A percentile compares a stretch with the other conserved stretches of the same genome.
Evolutionary conservation across 2,329 filamentous ascomycete genomes (phyloP).

Genomic region (Xylaria sp.): DNA sequence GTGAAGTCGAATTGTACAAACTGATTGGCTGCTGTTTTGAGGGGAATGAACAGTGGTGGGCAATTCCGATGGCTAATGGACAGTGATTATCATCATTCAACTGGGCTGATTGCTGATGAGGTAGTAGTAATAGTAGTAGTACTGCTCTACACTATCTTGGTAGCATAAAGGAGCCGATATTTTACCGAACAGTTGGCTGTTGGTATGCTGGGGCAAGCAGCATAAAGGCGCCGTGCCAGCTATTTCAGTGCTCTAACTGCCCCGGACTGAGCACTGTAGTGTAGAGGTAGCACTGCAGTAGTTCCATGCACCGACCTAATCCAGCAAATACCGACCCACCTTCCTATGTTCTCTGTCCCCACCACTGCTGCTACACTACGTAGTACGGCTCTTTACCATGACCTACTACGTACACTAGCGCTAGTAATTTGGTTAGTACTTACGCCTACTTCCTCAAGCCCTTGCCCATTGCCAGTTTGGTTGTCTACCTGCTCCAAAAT

Average conservation of each 20-base stretch:
- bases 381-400: background rate
- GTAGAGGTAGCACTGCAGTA: constrained; percentile 25
- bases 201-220: background rate
- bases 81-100: constrained; percentile 19
- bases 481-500: constrained; percentile 7
- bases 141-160: background rate
- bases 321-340: constrained; percentile 4
- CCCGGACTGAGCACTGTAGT: constrained; percentile 17
- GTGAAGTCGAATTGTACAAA: background rate
- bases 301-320: constrained; percentile 22
- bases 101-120: constrained; percentile 3
- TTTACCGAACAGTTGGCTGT: constrained; percentile 20
- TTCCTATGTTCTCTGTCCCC: constrained; percentile 20
- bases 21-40: constrained; percentile 1
- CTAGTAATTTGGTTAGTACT: background rate
- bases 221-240: background rate
- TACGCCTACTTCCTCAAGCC: too few species aligned
- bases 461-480: background rate
- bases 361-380: constrained; percentile 10
- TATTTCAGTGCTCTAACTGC: constrained; percentile 1
- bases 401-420: background rate
- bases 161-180: constrained; percentile 10
- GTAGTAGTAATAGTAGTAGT: constrained; percentile 12
- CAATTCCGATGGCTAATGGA: constrained; percentile 16
- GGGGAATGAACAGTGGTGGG: background rate